Base-by-base conservation (phyloP, 1,139 yeast species). In the Arxiozyma telluris region DNA sequence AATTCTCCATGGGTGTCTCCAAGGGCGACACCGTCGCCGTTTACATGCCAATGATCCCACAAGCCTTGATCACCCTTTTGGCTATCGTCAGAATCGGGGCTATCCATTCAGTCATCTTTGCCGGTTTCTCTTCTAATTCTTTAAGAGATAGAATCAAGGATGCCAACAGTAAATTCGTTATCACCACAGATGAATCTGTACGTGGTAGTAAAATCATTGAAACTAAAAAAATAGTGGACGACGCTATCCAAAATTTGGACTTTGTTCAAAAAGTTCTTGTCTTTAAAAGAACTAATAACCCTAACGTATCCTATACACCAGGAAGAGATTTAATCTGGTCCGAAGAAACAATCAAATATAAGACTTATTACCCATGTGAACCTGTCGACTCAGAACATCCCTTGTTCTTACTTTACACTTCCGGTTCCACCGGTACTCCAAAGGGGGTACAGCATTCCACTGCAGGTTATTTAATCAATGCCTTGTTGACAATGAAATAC, bases 371-470 rank as follows among this genome's bases (percentile, higher is more conserved):
- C 64, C 88, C 97, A 41, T 95, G 96, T 51, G 88, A 81, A 48
- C 84, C 96, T 21, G 96, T 91, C 54, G 81, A 83, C 71, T 75
- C 96, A 42, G 98, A 91, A 75, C 96, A 91, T 73, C 97, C 98
- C 53, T 78, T 91, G 64, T 91, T 91, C 77, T 78, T 91, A 76
- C 82, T 91, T 60, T 91, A 91, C 75, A 91, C 98, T 54, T 89
- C 97, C 23, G 98, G 98, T 55, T 89, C 97, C 41, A 91, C 98
- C 45, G 98, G 98, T 60, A 83, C 94, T 62, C 98, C 98, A 71
- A 91, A 91, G 79, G 98, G 98, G 73, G 96, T 91, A 58, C 95
- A 89, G 64, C 94, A 87, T 69, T 76, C 83, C 50, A 85, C 93
- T 51, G 94, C 90, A 11, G 95, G 94, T 52, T 87, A 84, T 66